Evolutionary conservation across 108 stramenopile species (phyloP).

Genomic region (Skeletonema costatum): DNA sequence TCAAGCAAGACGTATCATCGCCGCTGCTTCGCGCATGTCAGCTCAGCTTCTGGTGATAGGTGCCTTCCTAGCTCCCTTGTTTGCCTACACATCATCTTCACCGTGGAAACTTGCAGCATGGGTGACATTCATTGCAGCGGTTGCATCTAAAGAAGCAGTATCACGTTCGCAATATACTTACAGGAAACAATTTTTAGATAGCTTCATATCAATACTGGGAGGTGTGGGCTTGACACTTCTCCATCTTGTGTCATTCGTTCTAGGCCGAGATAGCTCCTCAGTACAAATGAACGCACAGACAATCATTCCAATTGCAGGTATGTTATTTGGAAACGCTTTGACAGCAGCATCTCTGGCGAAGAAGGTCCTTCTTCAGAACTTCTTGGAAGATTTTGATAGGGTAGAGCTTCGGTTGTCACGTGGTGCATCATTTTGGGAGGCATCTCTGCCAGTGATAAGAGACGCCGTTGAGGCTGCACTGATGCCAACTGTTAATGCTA

Average conservation of each 20-base stretch:
- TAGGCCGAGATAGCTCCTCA: slow-evolving; percentile 8
- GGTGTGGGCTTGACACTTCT: slow-evolving; percentile 25
- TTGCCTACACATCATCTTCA: slow-evolving; percentile 14
- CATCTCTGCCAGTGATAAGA: slow-evolving; percentile 25
- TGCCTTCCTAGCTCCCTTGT: slow-evolving; percentile 14
- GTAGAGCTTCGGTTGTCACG: slow-evolving; percentile 46
- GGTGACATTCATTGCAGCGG: slow-evolving; percentile 10
- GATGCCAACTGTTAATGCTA: slow-evolving; percentile 50
- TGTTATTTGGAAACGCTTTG: slow-evolving; percentile 50
- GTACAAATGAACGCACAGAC: slow-evolving; percentile 28
- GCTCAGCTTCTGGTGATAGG: slow-evolving; percentile 17
- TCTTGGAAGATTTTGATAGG: slow-evolving; percentile 31
- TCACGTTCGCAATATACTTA: slow-evolving; percentile 25
- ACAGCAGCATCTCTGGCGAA: slow-evolving; percentile 29
- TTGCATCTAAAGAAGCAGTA: slow-evolving; percentile 25
- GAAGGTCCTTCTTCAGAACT: slow-evolving; percentile 26
- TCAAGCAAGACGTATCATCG: slow-evolving; percentile 11
- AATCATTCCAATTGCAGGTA: slow-evolving; percentile 55
- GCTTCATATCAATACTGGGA: slow-evolving; percentile 19
- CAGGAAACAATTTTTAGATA: slow-evolving; percentile 12
- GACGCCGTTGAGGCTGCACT: slow-evolving; percentile 42
- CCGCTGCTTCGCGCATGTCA: slow-evolving; percentile 21
- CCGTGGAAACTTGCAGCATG: slow-evolving; percentile 13
- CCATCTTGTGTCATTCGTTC: slow-evolving; percentile 20
- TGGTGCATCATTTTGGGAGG: slow-evolving; percentile 55